phyloP scores from a whole-genome alignment of 345 rosid species.

The Laguncularia racemosa region DNA sequence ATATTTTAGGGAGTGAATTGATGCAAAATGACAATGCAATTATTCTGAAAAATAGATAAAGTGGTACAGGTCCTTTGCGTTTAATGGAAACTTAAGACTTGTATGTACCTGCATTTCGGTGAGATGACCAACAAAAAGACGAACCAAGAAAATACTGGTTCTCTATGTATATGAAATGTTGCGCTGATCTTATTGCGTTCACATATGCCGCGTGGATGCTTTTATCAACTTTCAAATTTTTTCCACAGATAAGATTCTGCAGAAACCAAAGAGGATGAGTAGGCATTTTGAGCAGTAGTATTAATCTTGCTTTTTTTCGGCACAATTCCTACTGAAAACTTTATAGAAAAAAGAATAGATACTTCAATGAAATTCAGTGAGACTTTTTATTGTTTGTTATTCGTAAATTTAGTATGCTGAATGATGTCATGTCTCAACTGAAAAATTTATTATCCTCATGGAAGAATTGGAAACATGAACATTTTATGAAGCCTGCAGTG shows the following conservation, averaged over 20 bases:
- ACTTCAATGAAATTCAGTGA: not conserved
- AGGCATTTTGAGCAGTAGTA: no score
- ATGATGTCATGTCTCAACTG: no score
- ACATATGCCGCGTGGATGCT: constrained; percentile 67
- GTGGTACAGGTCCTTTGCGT: no score
- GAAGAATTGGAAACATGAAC: constrained; percentile 1
- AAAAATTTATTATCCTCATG: not conserved
- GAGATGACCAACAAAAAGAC: constrained; percentile 59
- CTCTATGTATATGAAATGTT: constrained; percentile 63
- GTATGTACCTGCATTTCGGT: constrained; percentile 57
- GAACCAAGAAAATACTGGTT: constrained; percentile 71
- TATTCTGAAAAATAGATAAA: no score
- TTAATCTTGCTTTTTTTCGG: no score
- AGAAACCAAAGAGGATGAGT: not conserved
- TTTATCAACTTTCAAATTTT: constrained; percentile 58
- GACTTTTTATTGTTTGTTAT: not conserved
- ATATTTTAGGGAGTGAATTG: no score
- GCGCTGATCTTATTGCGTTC: constrained; percentile 67
- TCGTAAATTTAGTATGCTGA: not conserved
- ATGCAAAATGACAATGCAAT: no score
- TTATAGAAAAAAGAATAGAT: not conserved
- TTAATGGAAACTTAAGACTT: not conserved
- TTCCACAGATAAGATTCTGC: constrained; percentile 54
- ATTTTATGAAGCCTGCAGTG: not conserved
- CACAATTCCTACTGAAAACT: not conserved